phyloP scores from a whole-genome alignment of 1,284 basidiomycete species.

The Porodaedalea pini region DNA sequence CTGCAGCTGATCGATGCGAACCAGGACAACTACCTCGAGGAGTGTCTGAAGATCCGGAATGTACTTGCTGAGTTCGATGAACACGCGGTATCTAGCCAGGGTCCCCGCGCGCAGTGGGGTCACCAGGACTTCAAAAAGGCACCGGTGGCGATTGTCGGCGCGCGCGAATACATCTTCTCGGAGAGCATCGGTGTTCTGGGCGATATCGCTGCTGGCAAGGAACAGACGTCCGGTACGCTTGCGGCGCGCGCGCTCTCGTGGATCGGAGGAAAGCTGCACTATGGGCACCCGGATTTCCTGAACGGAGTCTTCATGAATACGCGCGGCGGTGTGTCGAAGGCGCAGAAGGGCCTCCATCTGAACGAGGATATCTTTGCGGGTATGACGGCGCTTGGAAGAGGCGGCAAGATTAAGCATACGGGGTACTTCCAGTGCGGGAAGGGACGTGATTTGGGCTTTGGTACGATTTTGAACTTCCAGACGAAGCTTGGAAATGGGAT shows the following conservation, averaged over 20 bases:
- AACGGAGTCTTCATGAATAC: constrained; percentile 98
- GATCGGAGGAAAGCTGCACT: constrained; percentile 98
- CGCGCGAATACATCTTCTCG: constrained; percentile 99
- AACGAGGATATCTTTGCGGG: constrained; percentile 99
- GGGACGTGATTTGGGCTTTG: constrained; percentile 97
- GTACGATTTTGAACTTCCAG: constrained; percentile 98
- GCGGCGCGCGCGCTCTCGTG: constrained; percentile 92
- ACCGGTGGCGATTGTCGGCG: constrained; percentile 96
- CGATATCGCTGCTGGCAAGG: constrained; percentile 97
- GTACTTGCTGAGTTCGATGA: constrained; percentile 98
- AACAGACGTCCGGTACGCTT: constrained; percentile 98
- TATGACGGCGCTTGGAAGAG: constrained; percentile 97
- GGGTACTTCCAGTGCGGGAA: constrained; percentile 99
- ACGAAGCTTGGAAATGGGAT: constrained; percentile 99
- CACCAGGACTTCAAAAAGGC: constrained; percentile 83
- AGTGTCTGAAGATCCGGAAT: constrained; percentile 98
- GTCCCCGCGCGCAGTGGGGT: constrained; percentile 88
- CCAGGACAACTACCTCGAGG: constrained; percentile 99
- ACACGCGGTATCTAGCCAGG: constrained; percentile 80
- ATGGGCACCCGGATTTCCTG: constrained; percentile 98
- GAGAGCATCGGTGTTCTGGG: constrained; percentile 99
- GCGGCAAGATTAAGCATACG: constrained; percentile 97
- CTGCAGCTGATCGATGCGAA: constrained; percentile 99
- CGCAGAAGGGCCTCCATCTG: constrained; percentile 95
- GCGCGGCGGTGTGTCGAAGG: constrained; percentile 96